Percentiles rank a stretch among this genome's conserved stretches.
Conservation (phyloP, 331 rosid genomes). For the Quercus lobata region DNA sequence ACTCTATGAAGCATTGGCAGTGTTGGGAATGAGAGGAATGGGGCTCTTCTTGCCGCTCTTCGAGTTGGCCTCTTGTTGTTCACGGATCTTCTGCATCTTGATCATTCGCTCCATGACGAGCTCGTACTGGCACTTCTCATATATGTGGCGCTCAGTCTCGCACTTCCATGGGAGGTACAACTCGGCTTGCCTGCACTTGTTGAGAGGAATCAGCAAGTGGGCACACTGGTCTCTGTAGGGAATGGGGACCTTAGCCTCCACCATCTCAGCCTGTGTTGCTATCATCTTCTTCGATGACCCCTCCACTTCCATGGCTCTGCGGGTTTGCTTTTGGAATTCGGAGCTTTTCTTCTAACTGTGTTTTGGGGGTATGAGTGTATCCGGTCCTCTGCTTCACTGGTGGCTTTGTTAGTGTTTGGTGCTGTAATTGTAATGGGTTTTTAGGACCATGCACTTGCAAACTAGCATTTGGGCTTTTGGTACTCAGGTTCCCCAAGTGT, state of each 20-base stretch:
- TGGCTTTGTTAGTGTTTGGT: too few species aligned
- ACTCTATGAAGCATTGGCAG: slow-evolving; percentile 52
- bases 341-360: too few species aligned
- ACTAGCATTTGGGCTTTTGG: too few species aligned
- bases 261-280: slow-evolving; percentile 92
- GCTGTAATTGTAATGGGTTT: too few species aligned
- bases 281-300: slow-evolving; percentile 97
- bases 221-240: slow-evolving; percentile 93
- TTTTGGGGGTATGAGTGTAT: too few species aligned
- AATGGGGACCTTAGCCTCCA: slow-evolving; percentile 75
- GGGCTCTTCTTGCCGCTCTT: slow-evolving; percentile 37
- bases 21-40: slow-evolving; percentile 67
- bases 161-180: slow-evolving; percentile 95
- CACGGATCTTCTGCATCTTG: slow-evolving; percentile 87
- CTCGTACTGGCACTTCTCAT: slow-evolving; percentile 91
- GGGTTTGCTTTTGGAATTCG: not conserved
- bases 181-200: slow-evolving; percentile 87
- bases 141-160: slow-evolving; percentile 72
- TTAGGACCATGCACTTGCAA: too few species aligned
- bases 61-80: slow-evolving; percentile 34
- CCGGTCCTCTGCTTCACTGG: too few species aligned
- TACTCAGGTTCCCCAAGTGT: too few species aligned
- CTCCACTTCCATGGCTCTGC: slow-evolving; percentile 46
- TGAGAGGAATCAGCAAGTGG: slow-evolving; percentile 85
- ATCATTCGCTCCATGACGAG: slow-evolving; percentile 97